Percentiles rank a stretch among this genome's conserved stretches.
Conservation (phyloP, 805 yeast species). For the Clavispora vitiphila region DNA sequence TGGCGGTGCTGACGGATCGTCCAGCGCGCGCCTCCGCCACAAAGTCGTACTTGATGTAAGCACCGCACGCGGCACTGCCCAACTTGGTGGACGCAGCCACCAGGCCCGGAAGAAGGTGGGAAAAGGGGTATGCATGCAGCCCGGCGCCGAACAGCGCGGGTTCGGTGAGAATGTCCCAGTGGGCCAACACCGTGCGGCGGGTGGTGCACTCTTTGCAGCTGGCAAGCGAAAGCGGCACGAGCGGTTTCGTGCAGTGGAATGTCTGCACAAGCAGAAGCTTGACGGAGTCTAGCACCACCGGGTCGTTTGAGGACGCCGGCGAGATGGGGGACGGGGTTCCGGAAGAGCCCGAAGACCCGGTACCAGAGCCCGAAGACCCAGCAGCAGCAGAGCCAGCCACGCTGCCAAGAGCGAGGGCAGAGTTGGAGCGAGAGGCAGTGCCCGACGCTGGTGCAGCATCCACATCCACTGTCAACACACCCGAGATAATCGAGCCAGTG, state of each 20-base stretch:
- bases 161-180: conserved; percentile 78
- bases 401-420: no score
- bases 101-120: conserved; percentile 82
- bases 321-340: no score
- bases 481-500: conserved; percentile 82
- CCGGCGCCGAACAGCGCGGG: conserved; percentile 59
- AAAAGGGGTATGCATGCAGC: conserved; percentile 85
- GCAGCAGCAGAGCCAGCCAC: no score
- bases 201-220: conserved; percentile 56
- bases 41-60: conserved; percentile 67
- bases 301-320: no score
- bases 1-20: conserved; percentile 25
- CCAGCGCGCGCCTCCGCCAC: conserved; percentile 46
- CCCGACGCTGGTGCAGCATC: no score
- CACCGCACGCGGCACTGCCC: conserved; percentile 45
- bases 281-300: conserved; percentile 52
- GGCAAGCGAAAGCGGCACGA: conserved; percentile 44
- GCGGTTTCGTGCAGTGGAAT: conserved; percentile 61
- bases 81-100: conserved; percentile 75
- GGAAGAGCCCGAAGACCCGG: no score
- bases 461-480: conserved; percentile 55
- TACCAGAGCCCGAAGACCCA: no score
- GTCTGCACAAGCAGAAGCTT: conserved; percentile 69
- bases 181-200: conserved; percentile 59
- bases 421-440: no score